Percentiles rank a stretch among this genome's conserved stretches.
Evolutionary conservation across 1,284 basidiomycete genomes (phyloP).

Genomic region (Xerocomus minutiporus): DNA sequence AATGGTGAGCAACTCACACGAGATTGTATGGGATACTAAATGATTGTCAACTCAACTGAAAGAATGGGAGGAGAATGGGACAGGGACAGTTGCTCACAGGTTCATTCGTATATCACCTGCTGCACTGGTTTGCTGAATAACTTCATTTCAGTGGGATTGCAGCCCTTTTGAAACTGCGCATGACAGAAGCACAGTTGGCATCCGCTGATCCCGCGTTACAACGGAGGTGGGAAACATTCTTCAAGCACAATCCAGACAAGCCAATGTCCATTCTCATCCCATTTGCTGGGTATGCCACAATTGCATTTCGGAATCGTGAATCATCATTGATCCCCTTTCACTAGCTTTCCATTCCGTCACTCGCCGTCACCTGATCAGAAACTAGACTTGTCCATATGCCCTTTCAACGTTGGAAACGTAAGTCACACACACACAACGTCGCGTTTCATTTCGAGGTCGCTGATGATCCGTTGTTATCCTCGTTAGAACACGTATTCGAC

Average conservation of each 20-base stretch:
- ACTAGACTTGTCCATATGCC: slow-evolving; percentile 32
- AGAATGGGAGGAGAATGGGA: not conserved
- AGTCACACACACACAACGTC: not conserved
- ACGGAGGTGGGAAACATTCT: slow-evolving; percentile 38
- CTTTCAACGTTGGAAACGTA: slow-evolving; percentile 31
- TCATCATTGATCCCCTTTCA: not conserved
- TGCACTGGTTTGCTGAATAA: not conserved
- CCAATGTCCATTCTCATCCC: slow-evolving; percentile 16
- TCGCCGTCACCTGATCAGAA: slow-evolving; percentile 5
- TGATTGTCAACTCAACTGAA: not conserved
- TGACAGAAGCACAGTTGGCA: slow-evolving; percentile 33
- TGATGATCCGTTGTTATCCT: not conserved
- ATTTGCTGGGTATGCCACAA: slow-evolving; percentile 13
- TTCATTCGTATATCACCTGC: slow-evolving; percentile 21
- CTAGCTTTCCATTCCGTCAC: slow-evolving; percentile 6
- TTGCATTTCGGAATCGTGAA: not conserved
- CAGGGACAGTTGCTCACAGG: slow-evolving; percentile 34
- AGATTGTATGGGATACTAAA: not conserved
- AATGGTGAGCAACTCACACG: slow-evolving; percentile 26
- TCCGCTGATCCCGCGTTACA: slow-evolving; percentile 37
- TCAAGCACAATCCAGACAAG: slow-evolving; percentile 25
- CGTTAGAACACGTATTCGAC: slow-evolving; percentile 30
- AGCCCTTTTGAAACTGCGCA: slow-evolving; percentile 38
- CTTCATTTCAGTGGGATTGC: slow-evolving; percentile 34
- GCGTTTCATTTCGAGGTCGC: not conserved